Evolutionary conservation across 805 yeast genomes (phyloP).

Genomic region (Wickerhamiella azyma): DNA sequence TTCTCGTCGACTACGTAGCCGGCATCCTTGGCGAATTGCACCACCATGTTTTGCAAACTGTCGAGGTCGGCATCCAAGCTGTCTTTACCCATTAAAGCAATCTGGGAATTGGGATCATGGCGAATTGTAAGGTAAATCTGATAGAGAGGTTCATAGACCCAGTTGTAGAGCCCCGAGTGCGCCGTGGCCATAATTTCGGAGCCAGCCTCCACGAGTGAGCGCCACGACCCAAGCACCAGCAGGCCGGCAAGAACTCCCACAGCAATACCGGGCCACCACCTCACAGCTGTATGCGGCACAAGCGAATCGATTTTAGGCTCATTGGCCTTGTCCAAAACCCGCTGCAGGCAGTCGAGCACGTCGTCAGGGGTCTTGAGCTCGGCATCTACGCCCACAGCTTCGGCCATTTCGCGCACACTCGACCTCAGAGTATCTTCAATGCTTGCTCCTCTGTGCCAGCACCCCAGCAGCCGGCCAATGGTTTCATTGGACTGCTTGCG

Average conservation of each 20-base stretch:
- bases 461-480: constrained; percentile 12
- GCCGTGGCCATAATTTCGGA: constrained; percentile 50
- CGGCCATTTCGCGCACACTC: constrained; percentile 6
- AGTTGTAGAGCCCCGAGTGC: constrained; percentile 56
- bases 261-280: constrained; percentile 56
- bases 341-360: constrained; percentile 12
- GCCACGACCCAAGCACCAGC: constrained; percentile 36
- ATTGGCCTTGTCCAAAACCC: constrained; percentile 11
- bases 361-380: constrained; percentile 8
- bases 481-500: constrained; percentile 10
- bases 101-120: constrained; percentile 60
- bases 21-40: constrained; percentile 43
- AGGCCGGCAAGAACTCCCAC: constrained; percentile 25
- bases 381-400: constrained; percentile 1
- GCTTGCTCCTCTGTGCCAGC: constrained; percentile 1
- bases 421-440: not conserved
- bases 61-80: constrained; percentile 65
- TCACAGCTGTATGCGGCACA: constrained; percentile 22
- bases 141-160: constrained; percentile 67
- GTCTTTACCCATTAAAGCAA: constrained; percentile 67
- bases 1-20: constrained; percentile 13
- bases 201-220: constrained; percentile 40
- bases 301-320: not conserved
- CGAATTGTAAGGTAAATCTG: constrained; percentile 69
- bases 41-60: constrained; percentile 77